Evolutionary conservation across 2,329 filamentous ascomycete species (phyloP).

Genomic region (Coniochaeta sp.): DNA sequence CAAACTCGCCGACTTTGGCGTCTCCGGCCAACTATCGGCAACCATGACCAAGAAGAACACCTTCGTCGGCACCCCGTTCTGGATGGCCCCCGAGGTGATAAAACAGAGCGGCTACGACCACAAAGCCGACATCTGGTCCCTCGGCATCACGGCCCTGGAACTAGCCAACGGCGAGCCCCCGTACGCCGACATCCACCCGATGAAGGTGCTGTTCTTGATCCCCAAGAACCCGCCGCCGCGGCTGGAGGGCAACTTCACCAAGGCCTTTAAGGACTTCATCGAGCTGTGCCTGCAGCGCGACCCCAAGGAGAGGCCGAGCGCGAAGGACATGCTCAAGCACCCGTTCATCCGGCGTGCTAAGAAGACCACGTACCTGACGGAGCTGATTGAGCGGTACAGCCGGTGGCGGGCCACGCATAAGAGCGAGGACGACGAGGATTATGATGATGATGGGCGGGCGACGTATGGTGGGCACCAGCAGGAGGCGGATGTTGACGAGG

Average conservation of each 20-base stretch:
- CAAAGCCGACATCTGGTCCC: slow-evolving; percentile 96
- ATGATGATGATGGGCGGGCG: slow-evolving; percentile 45
- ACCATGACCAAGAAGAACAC: slow-evolving; percentile 99
- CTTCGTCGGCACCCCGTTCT: slow-evolving; percentile 96
- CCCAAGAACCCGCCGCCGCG: slow-evolving; percentile 86
- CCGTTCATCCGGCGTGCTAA: slow-evolving; percentile 88
- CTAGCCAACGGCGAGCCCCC: slow-evolving; percentile 88
- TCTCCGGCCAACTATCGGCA: slow-evolving; percentile 90
- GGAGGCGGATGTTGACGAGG: slow-evolving; percentile 54
- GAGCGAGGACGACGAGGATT: slow-evolving; percentile 59
- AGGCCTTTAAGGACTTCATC: slow-evolving; percentile 77
- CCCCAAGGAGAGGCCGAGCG: slow-evolving; percentile 79
- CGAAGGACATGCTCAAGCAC: slow-evolving; percentile 80
- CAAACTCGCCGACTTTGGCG: slow-evolving; percentile 94
- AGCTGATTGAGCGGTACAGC: slow-evolving; percentile 85
- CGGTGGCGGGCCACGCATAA: slow-evolving; percentile 81
- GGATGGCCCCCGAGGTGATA: slow-evolving; percentile 99
- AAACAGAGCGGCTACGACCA: slow-evolving; percentile 97
- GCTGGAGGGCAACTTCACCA: slow-evolving; percentile 75
- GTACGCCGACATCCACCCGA: slow-evolving; percentile 93
- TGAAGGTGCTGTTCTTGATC: slow-evolving; percentile 96
- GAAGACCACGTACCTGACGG: slow-evolving; percentile 92
- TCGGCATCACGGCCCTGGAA: slow-evolving; percentile 90
- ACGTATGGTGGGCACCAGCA: slow-evolving; percentile 26
- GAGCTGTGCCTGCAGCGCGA: slow-evolving; percentile 82